Evolutionary conservation across 129 eudicot genomes (phyloP), one percentile per base, ranked within the genome.

Genomic region (Artemisia tridentata): DNA sequence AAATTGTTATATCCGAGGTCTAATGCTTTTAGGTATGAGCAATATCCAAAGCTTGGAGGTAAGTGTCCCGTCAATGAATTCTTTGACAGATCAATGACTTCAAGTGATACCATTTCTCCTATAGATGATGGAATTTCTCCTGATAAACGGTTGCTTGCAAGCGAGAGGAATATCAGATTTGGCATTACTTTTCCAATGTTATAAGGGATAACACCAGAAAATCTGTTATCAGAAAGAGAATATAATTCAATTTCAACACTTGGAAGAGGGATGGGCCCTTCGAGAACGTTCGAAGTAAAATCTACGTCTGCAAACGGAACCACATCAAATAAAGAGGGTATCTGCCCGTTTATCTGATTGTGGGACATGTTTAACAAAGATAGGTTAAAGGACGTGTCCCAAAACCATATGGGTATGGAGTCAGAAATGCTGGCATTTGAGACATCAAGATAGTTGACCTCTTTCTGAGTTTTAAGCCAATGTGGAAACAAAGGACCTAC

Each of bases 181-280:
- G 82, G 84, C 87, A 82, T 75, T 57, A 18, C 17, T 25, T 73
- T n/a, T 15, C 80, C 69, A 9, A 85, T 73, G 55, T 80, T 71
- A 54, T 29, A 63, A 21, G 91, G 81, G 31, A 86, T 83, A 13
- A 64, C 60, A 29, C 85, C 85, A 8, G 72, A 50, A 47, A 86
- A 86, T 15, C 57, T 56, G 65, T 86, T 86, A 60, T 67, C 67
- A 4, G 91, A 77, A 27, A 86, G 84, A 74, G 75, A 74, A 67
- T 80, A 45, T 48, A 77, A 62, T 54, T 73, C 79, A 1, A 85
- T 41, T 57, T 65, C 67, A 25, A 59, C 82, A 61, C 67, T 54
- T 11, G 87, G 87, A 54, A 79, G 82, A 49, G 90, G 90, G 43
- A 85, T 53, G 15, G 68, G 23, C 3, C 90, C 90, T 69, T 76